Evolutionary conservation across 225 moss, liverwort and hornwort genomes (phyloP), one percentile per base, ranked within the genome.

Genomic region (Marchantia paleacea): DNA sequence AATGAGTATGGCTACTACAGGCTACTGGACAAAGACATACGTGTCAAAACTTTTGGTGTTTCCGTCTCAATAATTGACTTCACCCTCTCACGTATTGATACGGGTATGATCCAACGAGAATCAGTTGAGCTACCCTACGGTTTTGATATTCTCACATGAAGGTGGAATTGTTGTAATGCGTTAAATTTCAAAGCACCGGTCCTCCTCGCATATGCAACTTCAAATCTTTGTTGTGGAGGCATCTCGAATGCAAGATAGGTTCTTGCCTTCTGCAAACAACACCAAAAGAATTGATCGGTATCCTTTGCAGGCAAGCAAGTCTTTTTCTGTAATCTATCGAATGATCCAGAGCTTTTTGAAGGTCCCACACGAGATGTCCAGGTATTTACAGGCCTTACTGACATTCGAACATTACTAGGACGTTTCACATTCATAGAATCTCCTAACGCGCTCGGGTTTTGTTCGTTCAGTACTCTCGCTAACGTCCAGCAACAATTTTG

Each of bases 11-110:
- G 85, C 75, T 63, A 78, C 78, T 95, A 92, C 80, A 88, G 88
- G 80, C 82, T 92, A 73, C 84, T 86, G 84, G 92, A 86, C 62
- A 82, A 90, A 81, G 89, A 87, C 75, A 85, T 90, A 69, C 78
- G 83, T 68, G 87, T 92, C 47, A 89, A 91, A 78, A 87, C 92
- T 6, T 92, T 70, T 82, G 95, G 99, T 48, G 64, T 99, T 54
- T 85, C 88, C 50, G 89, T 99, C 53, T 95, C 99, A 74, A 91
- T 99, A 55, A 99, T 99, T 57, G 95, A 99, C 87, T 95, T 99
- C 84, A 99, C 99, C 57, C 91, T 99, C 76, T 99, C 99, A 67
- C 95, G 99, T 67, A 85, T 99, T 76, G 89, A 95, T 79, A 91
- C 99, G 91, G 99, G 99, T 99, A 67, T 13, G 55, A 28, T 67